Percentiles rank a stretch among this genome's conserved stretches.
phyloP scores from a whole-genome alignment of 73 alveolate genomes.

The Paramecium biaurelia region DNA sequence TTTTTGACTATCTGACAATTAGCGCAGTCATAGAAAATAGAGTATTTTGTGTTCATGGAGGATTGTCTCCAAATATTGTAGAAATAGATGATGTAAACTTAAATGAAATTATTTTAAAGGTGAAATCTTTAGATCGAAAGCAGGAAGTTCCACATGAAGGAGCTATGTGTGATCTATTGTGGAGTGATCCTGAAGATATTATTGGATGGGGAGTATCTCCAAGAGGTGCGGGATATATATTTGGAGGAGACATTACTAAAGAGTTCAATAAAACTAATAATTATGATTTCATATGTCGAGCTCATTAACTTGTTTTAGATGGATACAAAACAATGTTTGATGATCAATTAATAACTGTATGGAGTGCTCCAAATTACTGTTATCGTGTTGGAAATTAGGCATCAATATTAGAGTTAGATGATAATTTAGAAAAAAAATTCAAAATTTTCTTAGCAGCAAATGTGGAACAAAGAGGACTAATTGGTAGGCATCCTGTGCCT shows the following conservation, averaged over 20 bases:
- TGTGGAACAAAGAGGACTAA: slow-evolving; percentile 49
- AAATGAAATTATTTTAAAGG: background rate
- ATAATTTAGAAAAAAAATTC: slow-evolving; percentile 65
- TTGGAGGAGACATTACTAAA: slow-evolving; percentile 77
- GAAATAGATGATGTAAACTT: slow-evolving; percentile 69
- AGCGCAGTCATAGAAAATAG: slow-evolving; percentile 89
- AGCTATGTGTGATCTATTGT: slow-evolving; percentile 87
- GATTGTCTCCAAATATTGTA: slow-evolving; percentile 72
- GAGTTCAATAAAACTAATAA: slow-evolving; percentile 85
- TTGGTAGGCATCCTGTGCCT: background rate
- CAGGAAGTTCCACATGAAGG: slow-evolving; percentile 90
- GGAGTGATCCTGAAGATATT: slow-evolving; percentile 92
- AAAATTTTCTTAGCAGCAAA: slow-evolving; percentile 74
- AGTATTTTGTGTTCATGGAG: slow-evolving; percentile 73
- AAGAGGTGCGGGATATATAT: slow-evolving; percentile 80
- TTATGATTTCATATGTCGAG: slow-evolving; percentile 84
- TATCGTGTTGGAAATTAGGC: slow-evolving; percentile 85
- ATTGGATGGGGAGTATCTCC: slow-evolving; percentile 73
- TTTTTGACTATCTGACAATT: slow-evolving; percentile 84
- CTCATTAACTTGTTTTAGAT: slow-evolving; percentile 90
- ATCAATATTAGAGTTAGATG: slow-evolving; percentile 76
- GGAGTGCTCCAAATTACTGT: slow-evolving; percentile 88
- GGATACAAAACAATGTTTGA: slow-evolving; percentile 89
- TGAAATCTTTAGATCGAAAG: slow-evolving; percentile 80
- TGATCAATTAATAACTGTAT: slow-evolving; percentile 56